Evolutionary conservation across 495 filamentous ascomycete genomes (phyloP).

Genomic region (Hypoxylon subgilvum): DNA sequence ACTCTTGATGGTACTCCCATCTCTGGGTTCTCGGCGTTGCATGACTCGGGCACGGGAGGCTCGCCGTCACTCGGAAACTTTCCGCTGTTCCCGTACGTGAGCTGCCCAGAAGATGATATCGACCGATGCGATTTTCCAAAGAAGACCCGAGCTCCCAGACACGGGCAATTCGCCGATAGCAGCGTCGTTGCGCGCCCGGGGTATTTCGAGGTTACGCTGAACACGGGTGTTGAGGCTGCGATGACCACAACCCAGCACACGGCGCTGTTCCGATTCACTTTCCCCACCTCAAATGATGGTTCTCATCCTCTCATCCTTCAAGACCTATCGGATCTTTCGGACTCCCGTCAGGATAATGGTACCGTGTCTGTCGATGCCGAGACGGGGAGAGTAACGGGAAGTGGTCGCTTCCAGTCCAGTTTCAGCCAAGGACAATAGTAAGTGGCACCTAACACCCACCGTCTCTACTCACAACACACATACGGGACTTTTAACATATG

Average conservation of each 20-base stretch:
- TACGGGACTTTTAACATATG: no score
- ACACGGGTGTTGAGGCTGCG: conserved; percentile 64
- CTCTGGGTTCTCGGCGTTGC: conserved; percentile 70
- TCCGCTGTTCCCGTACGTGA: conserved; percentile 70
- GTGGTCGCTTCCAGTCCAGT: conserved; percentile 69
- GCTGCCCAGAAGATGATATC: conserved; percentile 69
- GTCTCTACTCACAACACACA: no score
- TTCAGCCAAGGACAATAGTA: conserved; percentile 70
- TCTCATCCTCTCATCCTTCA: conserved; percentile 67
- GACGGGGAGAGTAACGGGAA: conserved; percentile 69
- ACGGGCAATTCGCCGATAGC: conserved; percentile 51
- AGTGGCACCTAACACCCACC: conserved; percentile 6
- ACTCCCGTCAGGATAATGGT: conserved; percentile 67
- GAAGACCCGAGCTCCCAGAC: conserved; percentile 38
- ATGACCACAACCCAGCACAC: conserved; percentile 72
- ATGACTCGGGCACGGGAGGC: conserved; percentile 77
- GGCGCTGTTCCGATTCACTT: conserved; percentile 73
- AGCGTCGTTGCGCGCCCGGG: conserved; percentile 68
- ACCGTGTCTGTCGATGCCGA: conserved; percentile 58
- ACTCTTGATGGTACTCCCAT: conserved; percentile 66
- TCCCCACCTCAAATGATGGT: conserved; percentile 53
- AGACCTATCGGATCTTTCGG: conserved; percentile 69
- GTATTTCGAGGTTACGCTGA: conserved; percentile 67
- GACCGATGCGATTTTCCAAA: conserved; percentile 69
- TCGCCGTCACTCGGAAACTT: conserved; percentile 75